Evolutionary conservation across 805 yeast genomes (phyloP).

Genomic region (Clavispora carvajalis): DNA sequence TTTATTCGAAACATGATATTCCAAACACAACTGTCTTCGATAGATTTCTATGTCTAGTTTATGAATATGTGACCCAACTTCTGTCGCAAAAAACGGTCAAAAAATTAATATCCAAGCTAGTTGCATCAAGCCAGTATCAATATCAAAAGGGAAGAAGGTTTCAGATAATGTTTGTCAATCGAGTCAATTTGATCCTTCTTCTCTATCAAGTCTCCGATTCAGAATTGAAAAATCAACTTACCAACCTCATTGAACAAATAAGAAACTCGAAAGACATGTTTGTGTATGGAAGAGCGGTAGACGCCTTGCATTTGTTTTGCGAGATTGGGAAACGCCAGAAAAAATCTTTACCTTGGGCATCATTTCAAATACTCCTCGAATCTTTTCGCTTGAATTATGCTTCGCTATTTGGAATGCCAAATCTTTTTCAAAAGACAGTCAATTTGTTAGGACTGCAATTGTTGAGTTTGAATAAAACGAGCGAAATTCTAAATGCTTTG

Average conservation of each 20-base stretch:
- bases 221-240: conserved; percentile 26
- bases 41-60: conserved; percentile 30
- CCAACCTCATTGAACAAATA: conserved; percentile 21
- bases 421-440: conserved; percentile 3
- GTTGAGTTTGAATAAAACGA: background rate
- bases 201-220: conserved; percentile 31
- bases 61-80: conserved; percentile 27
- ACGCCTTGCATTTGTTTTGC: conserved; percentile 16
- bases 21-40: conserved; percentile 28
- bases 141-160: conserved; percentile 23
- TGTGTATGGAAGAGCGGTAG: conserved; percentile 18
- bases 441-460: conserved; percentile 5
- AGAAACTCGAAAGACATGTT: conserved; percentile 19
- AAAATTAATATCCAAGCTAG: conserved; percentile 29
- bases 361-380: conserved; percentile 15
- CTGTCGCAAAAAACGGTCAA: conserved; percentile 19
- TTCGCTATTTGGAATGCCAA: conserved; percentile 1
- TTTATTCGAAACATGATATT: conserved; percentile 23
- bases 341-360: conserved; percentile 16
- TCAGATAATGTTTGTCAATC: conserved; percentile 29
- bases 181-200: conserved; percentile 32
- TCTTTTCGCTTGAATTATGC: conserved; percentile 1
- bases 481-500: background rate
- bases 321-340: conserved; percentile 13
- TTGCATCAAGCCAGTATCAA: conserved; percentile 33